A percentile compares a stretch with the other conserved stretches of the same genome.
Evolutionary conservation across 768 basidiomycete genomes (phyloP).

Genomic region (Xerocomellus intermedius): DNA sequence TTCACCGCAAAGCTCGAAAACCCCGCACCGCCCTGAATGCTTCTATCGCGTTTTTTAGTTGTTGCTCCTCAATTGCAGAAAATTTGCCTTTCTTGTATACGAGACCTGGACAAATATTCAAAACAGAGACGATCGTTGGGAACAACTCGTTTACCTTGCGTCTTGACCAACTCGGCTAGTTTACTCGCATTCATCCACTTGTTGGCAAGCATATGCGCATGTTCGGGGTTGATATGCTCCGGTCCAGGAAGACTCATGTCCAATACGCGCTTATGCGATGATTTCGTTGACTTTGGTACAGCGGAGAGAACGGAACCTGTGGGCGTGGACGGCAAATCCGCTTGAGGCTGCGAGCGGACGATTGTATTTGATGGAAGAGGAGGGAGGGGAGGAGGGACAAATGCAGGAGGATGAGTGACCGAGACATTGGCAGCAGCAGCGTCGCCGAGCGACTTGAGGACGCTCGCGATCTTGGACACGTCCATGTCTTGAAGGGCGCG

Average conservation of each 20-base stretch:
- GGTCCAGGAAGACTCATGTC: constrained; percentile 43
- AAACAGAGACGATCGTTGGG: neutral
- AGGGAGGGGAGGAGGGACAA: constrained; percentile 23
- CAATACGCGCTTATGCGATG: constrained; percentile 38
- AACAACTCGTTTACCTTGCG: constrained; percentile 49
- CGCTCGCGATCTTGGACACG: constrained; percentile 60
- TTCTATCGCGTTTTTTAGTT: constrained; percentile 63
- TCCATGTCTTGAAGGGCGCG: constrained; percentile 74
- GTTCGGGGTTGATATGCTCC: constrained; percentile 49
- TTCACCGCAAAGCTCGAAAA: neutral
- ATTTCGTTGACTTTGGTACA: constrained; percentile 36
- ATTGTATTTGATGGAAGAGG: constrained; percentile 26
- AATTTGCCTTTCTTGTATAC: constrained; percentile 88
- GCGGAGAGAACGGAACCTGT: constrained; percentile 40
- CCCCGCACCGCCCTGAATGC: constrained; percentile 54
- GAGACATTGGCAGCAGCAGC: constrained; percentile 46
- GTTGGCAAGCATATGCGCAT: constrained; percentile 68
- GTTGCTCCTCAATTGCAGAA: constrained; percentile 72
- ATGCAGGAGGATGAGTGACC: constrained; percentile 13
- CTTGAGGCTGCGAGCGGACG: constrained; percentile 36
- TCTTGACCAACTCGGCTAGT: constrained; percentile 64
- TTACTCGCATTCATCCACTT: constrained; percentile 77
- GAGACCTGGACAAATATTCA: constrained; percentile 49
- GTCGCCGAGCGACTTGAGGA: constrained; percentile 63
- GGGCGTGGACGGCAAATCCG: constrained; percentile 44